These are phyloP conservation scores for Scleroderma citrinum DNA, from an alignment of 768 basidiomycete species.

Conservation along the genomic window DNA sequence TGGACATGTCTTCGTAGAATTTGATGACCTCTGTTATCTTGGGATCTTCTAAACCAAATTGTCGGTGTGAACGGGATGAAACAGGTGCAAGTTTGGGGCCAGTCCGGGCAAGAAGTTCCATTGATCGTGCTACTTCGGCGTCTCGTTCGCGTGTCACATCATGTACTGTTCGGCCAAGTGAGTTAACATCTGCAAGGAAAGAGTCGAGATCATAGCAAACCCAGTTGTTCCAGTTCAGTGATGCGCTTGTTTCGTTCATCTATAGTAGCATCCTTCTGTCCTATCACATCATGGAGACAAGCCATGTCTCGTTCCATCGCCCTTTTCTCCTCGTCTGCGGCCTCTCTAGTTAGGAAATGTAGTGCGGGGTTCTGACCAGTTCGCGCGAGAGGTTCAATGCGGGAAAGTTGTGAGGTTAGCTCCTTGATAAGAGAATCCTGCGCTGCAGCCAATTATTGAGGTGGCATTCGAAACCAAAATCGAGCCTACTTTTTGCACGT, in stretches of 20 bases:
- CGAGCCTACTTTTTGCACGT: constrained; percentile 43
- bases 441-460: constrained; percentile 34
- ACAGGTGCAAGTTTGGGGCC: constrained; percentile 37
- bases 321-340: constrained; percentile 63
- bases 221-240: constrained; percentile 37
- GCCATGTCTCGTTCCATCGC: constrained; percentile 42
- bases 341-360: constrained; percentile 68
- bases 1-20: constrained; percentile 85
- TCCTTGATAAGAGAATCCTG: constrained; percentile 43
- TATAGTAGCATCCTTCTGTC: constrained; percentile 38
- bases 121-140: constrained; percentile 55
- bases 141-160: constrained; percentile 51
- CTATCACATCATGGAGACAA: constrained; percentile 37
- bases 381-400: constrained; percentile 48
- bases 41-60: constrained; percentile 43
- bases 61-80: constrained; percentile 28
- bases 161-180: constrained; percentile 34
- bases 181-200: background rate
- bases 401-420: constrained; percentile 48
- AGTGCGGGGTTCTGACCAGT: constrained; percentile 46
- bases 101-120: constrained; percentile 36
- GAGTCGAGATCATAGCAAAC: constrained; percentile 33
- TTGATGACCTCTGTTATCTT: constrained; percentile 56
- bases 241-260: constrained; percentile 43
- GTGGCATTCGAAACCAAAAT: background rate